Conservation (phyloP, 106 monocot species). For the Vanilla planifolia region DNA sequence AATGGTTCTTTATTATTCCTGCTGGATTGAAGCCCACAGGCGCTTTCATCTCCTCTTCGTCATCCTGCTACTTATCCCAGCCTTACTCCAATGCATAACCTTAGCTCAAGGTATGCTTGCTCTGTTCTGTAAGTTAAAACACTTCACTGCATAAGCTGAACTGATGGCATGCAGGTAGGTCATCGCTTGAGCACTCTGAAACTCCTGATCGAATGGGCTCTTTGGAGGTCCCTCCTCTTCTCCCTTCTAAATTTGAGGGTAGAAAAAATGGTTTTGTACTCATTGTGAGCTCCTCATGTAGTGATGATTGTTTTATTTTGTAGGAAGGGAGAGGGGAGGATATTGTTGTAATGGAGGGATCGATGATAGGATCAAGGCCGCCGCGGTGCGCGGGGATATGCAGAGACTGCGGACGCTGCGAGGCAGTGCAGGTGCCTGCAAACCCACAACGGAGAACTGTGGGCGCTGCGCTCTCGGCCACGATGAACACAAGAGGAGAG, state of each 20-base stretch:
- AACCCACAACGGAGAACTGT: background rate
- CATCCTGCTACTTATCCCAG: constrained; percentile 11
- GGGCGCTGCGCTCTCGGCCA: background rate
- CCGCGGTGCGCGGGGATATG: constrained; percentile 15
- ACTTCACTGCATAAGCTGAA: too few relatives aligned
- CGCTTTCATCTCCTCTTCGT: background rate
- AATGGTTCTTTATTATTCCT: constrained; percentile 13
- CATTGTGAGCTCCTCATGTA: background rate
- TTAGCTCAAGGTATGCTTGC: constrained; percentile 5
- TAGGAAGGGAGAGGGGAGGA: background rate
- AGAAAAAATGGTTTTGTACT: too few relatives aligned
- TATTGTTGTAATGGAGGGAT: constrained; percentile 1
- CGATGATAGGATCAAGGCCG: constrained; percentile 22
- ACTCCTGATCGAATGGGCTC: background rate
- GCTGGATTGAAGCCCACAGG: constrained; percentile 1
- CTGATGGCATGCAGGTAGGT: constrained; percentile 2
- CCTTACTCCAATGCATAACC: background rate
- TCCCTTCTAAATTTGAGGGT: too few relatives aligned
- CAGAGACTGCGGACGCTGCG: constrained; percentile 17
- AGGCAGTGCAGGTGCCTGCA: constrained; percentile 22
- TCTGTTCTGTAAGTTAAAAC: too few relatives aligned
- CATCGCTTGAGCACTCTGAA: background rate
- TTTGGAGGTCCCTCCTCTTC: background rate
- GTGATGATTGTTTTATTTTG: too few relatives aligned
- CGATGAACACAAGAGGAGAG: constrained; percentile 6